A percentile compares a stretch with the other conserved stretches of the same genome.
Conservation (phyloP, 805 yeast genomes). For the Suhomyces sp. region DNA sequence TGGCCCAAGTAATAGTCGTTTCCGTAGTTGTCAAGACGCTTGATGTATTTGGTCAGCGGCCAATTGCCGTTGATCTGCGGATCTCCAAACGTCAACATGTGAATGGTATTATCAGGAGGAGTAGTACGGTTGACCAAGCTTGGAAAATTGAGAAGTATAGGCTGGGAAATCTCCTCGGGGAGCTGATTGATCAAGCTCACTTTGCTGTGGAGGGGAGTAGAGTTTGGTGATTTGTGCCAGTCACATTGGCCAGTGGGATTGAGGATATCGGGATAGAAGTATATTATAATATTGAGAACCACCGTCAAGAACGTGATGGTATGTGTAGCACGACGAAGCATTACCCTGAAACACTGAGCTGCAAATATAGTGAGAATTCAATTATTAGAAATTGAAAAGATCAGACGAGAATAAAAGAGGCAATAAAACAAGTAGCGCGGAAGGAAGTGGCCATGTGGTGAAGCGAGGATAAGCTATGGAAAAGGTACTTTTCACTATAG, state of each 20-base stretch:
- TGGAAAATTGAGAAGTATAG: constrained; percentile 22
- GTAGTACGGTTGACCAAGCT: constrained; percentile 13
- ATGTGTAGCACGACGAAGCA: constrained; percentile 15
- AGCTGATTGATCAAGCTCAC: constrained; percentile 11
- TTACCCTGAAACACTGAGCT: neutral
- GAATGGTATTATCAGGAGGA: constrained; percentile 37
- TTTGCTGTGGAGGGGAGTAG: constrained; percentile 5
- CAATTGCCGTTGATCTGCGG: constrained; percentile 94
- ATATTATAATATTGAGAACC: constrained; percentile 59
- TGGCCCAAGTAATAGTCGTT: constrained; percentile 90
- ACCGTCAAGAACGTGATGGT: constrained; percentile 39
- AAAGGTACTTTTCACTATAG: neutral
- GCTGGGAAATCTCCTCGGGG: constrained; percentile 12
- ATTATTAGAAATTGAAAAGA: neutral
- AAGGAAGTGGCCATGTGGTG: too few relatives aligned
- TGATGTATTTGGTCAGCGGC: constrained; percentile 66
- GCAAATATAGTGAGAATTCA: too few relatives aligned
- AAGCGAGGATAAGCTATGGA: neutral
- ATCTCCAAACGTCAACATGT: constrained; percentile 84
- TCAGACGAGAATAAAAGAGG: neutral
- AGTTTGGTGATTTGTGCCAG: constrained; percentile 44
- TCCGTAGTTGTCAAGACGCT: constrained; percentile 79
- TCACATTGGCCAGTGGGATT: constrained; percentile 49
- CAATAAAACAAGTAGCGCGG: neutral
- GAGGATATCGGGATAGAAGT: constrained; percentile 69